A percentile compares a stretch with the other conserved stretches of the same genome.
These are phyloP conservation scores for Aspergillus eucalypticola DNA, from an alignment of 2,329 filamentous ascomycete species.

Conservation along the genomic window DNA sequence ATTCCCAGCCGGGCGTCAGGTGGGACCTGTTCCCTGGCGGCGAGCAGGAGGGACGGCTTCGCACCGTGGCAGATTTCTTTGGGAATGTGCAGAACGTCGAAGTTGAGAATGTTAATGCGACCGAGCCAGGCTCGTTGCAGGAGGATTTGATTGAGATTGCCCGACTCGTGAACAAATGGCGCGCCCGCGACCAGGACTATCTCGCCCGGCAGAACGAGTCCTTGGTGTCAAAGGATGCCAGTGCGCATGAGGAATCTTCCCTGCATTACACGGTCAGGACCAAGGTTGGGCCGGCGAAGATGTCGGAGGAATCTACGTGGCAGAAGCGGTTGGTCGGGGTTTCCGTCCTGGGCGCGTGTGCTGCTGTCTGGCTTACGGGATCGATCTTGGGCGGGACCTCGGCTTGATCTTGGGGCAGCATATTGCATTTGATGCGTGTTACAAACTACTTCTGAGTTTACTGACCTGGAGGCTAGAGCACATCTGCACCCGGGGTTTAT, in stretches of 20 bases:
- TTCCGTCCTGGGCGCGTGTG: slow-evolving; percentile 37
- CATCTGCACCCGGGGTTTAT: not conserved
- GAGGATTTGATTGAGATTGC: slow-evolving; percentile 77
- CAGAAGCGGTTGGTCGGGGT: slow-evolving; percentile 51
- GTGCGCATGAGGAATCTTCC: slow-evolving; percentile 2
- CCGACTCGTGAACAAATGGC: slow-evolving; percentile 57
- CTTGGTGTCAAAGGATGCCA: slow-evolving; percentile 12
- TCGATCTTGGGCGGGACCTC: slow-evolving; percentile 33
- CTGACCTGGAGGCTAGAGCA: not conserved
- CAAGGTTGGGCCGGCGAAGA: slow-evolving; percentile 55
- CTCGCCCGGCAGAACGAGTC: slow-evolving; percentile 28
- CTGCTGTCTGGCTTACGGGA: slow-evolving; percentile 39
- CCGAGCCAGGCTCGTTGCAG: slow-evolving; percentile 54
- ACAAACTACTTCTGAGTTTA: not conserved
- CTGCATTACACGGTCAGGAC: slow-evolving; percentile 36
- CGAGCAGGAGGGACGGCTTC: slow-evolving; percentile 71
- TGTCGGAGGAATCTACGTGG: slow-evolving; percentile 66
- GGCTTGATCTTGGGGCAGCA: slow-evolving; percentile 11
- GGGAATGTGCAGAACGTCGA: slow-evolving; percentile 98
- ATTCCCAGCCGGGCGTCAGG: slow-evolving; percentile 84
- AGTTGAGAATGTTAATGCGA: slow-evolving; percentile 64
- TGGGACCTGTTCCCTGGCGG: slow-evolving; percentile 95
- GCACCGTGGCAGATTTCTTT: slow-evolving; percentile 94
- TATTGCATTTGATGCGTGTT: not conserved
- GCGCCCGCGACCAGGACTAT: slow-evolving; percentile 38